These are phyloP conservation scores for Didymella sp. DNA, from an alignment of 2,329 filamentous ascomycete genomes.

Conservation along the genomic window DNA sequence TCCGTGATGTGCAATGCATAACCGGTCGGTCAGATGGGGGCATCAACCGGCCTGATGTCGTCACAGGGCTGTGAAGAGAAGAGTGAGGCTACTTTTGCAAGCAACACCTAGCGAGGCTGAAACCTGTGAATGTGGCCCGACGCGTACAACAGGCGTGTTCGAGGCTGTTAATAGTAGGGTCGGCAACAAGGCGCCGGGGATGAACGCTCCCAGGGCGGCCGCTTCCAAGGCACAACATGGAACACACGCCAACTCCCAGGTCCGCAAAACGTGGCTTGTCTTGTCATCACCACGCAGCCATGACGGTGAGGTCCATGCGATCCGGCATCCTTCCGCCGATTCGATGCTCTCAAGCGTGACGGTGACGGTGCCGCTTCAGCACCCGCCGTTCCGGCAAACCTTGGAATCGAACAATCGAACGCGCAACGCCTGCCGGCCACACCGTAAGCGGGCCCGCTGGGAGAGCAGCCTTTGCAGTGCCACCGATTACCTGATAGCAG, in stretches of 20 bases:
- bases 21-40: constrained; percentile 16
- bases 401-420: constrained; percentile 29
- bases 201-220: constrained; percentile 15
- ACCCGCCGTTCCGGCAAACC: constrained; percentile 45
- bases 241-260: constrained; percentile 22
- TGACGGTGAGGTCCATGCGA: constrained; percentile 35
- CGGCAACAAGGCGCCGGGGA: constrained; percentile 10
- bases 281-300: constrained; percentile 38
- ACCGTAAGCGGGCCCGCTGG: constrained; percentile 28
- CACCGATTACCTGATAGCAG: constrained; percentile 25
- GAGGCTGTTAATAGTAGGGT: constrained; percentile 20
- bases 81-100: constrained; percentile 19
- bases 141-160: constrained; percentile 8
- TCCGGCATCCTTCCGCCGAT: constrained; percentile 37
- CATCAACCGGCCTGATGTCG: constrained; percentile 16
- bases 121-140: constrained; percentile 13
- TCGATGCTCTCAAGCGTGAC: constrained; percentile 33
- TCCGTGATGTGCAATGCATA: constrained; percentile 21
- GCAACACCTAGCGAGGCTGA: constrained; percentile 9
- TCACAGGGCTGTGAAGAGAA: constrained; percentile 17
- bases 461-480: constrained; percentile 23
- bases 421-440: constrained; percentile 30
- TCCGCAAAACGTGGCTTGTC: constrained; percentile 27
- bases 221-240: constrained; percentile 25
- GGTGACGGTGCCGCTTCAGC: constrained; percentile 42